phyloP scores from a whole-genome alignment of 352 stramenopile genomes.

The Globisporangium okanoganense region DNA sequence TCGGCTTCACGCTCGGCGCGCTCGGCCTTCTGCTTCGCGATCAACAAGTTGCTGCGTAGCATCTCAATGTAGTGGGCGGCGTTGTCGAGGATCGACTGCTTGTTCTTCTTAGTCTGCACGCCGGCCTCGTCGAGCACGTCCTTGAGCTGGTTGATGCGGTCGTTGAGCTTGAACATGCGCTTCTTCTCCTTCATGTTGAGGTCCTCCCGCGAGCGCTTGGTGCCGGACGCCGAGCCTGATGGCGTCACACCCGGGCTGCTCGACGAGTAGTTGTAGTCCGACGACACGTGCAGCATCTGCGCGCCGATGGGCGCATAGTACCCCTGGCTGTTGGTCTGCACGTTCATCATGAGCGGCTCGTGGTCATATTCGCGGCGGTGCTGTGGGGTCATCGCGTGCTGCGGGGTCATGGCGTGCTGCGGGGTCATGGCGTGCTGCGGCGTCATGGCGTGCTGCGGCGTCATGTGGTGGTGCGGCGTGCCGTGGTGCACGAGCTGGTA shows the following conservation, averaged over 20 bases:
- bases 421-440: constrained; percentile 38
- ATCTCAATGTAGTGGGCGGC: constrained; percentile 66
- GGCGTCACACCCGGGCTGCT: constrained; percentile 34
- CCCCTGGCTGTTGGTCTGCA: constrained; percentile 24
- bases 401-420: constrained; percentile 40
- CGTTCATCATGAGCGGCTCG: constrained; percentile 61
- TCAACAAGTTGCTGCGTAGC: constrained; percentile 53
- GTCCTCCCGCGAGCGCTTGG: constrained; percentile 72
- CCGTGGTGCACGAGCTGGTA: constrained; percentile 49
- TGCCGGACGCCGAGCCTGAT: constrained; percentile 20
- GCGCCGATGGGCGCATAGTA: constrained; percentile 44
- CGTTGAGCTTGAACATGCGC: constrained; percentile 88
- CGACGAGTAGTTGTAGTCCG: constrained; percentile 48
- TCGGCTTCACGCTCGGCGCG: constrained; percentile 51
- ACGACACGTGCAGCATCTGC: constrained; percentile 58
- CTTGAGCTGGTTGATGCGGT: constrained; percentile 80
- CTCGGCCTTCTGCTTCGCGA: constrained; percentile 58
- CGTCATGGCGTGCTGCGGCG: constrained; percentile 33
- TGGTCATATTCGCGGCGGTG: constrained; percentile 46
- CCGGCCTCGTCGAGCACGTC: constrained; percentile 55
- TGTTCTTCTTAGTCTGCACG: constrained; percentile 80
- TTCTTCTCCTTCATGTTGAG: constrained; percentile 87
- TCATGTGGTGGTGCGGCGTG: constrained; percentile 33
- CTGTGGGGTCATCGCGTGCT: constrained; percentile 41
- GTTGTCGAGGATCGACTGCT: constrained; percentile 74